phyloP scores from a whole-genome alignment of 2,329 filamentous ascomycete species.

The Penicillium sp. region DNA sequence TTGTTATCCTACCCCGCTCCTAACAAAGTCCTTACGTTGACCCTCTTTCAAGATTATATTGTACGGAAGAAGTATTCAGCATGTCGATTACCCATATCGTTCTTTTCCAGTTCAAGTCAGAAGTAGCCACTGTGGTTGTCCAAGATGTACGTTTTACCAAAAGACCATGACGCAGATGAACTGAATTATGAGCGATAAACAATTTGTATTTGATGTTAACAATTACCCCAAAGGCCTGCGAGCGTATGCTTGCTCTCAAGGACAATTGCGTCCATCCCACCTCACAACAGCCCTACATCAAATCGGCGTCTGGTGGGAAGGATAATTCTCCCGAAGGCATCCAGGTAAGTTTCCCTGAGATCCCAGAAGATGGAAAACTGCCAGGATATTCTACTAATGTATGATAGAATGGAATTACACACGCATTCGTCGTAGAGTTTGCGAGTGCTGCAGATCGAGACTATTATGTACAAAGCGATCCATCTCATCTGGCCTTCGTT shows the following conservation, averaged over 20 bases:
- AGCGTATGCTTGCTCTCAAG: conserved; percentile 57
- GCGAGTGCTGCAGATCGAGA: conserved; percentile 61
- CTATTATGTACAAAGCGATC: conserved; percentile 68
- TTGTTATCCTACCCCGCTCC: neutral
- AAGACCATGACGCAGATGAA: neutral
- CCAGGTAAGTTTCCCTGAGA: conserved; percentile 49
- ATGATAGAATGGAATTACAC: conserved; percentile 59
- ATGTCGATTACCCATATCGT: conserved; percentile 71
- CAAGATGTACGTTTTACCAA: conserved; percentile 51
- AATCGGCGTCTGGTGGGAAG: conserved; percentile 56
- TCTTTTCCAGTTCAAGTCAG: conserved; percentile 64
- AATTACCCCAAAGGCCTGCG: conserved; percentile 49
- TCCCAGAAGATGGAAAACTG: neutral
- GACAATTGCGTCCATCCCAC: conserved; percentile 61
- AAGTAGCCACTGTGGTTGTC: conserved; percentile 50
- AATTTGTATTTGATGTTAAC: neutral
- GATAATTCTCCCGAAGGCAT: conserved; percentile 63
- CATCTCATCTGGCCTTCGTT: conserved; percentile 62
- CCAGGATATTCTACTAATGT: neutral
- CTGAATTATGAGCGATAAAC: neutral
- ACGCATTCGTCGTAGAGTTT: conserved; percentile 70
- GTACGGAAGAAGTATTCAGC: neutral
- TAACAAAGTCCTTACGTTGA: neutral
- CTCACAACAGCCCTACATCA: conserved; percentile 61
- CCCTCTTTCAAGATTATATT: neutral